These are phyloP conservation scores for Tolypocladium tundrense DNA, from an alignment of 2,329 filamentous ascomycete genomes.

Conservation along the genomic window DNA sequence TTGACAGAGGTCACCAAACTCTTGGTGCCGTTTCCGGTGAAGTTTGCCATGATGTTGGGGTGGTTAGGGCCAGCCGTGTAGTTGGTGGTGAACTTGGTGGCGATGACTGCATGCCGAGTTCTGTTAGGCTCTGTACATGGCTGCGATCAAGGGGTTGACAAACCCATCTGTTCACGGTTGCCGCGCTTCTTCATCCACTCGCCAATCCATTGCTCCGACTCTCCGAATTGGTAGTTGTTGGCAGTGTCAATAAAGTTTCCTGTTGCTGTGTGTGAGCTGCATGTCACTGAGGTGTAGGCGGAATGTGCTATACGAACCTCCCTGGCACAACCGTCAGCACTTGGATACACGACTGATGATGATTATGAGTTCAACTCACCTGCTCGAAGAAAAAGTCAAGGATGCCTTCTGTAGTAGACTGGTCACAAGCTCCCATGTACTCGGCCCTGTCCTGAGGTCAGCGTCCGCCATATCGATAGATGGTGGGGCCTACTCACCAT, in stretches of 20 bases:
- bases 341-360: too few relatives aligned
- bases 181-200: slow-evolving; percentile 58
- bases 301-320: slow-evolving; percentile 10
- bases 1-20: slow-evolving; percentile 45
- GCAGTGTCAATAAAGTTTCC: slow-evolving; percentile 68
- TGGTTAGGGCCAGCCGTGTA: slow-evolving; percentile 34
- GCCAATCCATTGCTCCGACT: slow-evolving; percentile 57
- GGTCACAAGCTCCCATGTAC: slow-evolving; percentile 54
- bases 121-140: not conserved
- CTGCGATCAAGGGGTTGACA: slow-evolving; percentile 7
- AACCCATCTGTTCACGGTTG: slow-evolving; percentile 55
- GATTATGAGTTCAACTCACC: slow-evolving; percentile 16
- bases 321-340: slow-evolving; percentile 6
- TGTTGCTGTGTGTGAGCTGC: not conserved
- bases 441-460: slow-evolving; percentile 27
- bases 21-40: slow-evolving; percentile 51
- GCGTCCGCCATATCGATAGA: not conserved
- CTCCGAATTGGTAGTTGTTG: slow-evolving; percentile 55
- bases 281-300: not conserved
- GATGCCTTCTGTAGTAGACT: slow-evolving; percentile 50
- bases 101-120: slow-evolving; percentile 38
- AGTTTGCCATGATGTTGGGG: slow-evolving; percentile 39
- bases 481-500: slow-evolving; percentile 22
- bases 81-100: slow-evolving; percentile 58
- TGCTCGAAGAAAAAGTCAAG: slow-evolving; percentile 56